Conservation (phyloP, 2,329 filamentous ascomycete genomes). For the Aspergillus brasiliensis region DNA sequence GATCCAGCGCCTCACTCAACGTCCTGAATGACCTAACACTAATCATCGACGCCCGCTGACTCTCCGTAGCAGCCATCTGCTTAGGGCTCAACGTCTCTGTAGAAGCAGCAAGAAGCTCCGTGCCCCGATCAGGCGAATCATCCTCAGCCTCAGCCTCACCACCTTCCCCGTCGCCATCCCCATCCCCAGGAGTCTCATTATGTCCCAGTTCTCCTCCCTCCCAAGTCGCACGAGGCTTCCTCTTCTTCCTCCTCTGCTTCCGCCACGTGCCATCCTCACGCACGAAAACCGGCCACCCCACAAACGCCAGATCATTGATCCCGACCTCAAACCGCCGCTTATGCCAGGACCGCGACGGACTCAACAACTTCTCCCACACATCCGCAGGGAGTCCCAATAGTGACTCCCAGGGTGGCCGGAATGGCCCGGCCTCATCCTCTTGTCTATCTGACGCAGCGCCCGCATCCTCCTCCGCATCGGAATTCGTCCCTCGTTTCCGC, state of each 20-base stretch:
- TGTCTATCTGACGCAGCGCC: conserved; percentile 31
- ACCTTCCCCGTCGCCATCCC: conserved; percentile 28
- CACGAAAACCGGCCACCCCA: conserved; percentile 82
- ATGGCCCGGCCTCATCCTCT: conserved; percentile 26
- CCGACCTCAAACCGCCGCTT: conserved; percentile 81
- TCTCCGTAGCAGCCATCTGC: conserved; percentile 24
- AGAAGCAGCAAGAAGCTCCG: conserved; percentile 35
- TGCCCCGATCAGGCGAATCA: conserved; percentile 36
- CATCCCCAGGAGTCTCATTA: conserved; percentile 36
- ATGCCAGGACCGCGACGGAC: conserved; percentile 73
- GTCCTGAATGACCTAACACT: conserved; percentile 26
- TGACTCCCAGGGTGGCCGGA: conserved; percentile 54
- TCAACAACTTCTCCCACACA: conserved; percentile 77
- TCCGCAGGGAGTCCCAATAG: conserved; percentile 74
- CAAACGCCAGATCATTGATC: conserved; percentile 75
- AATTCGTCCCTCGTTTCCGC: conserved; percentile 33
- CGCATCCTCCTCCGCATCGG: conserved; percentile 38
- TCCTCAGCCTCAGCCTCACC: conserved; percentile 27
- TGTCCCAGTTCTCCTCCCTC: conserved; percentile 38
- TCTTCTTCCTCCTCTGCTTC: conserved; percentile 60
- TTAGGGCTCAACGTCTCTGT: conserved; percentile 28
- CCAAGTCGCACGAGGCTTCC: conserved; percentile 36
- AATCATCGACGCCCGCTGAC: conserved; percentile 25
- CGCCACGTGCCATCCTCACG: conserved; percentile 76
- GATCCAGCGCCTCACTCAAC: conserved; percentile 28